Evolutionary conservation across 2,329 filamentous ascomycete species (phyloP), one percentile per base, ranked within the genome.

Genomic region (Aspergillus proliferans): DNA sequence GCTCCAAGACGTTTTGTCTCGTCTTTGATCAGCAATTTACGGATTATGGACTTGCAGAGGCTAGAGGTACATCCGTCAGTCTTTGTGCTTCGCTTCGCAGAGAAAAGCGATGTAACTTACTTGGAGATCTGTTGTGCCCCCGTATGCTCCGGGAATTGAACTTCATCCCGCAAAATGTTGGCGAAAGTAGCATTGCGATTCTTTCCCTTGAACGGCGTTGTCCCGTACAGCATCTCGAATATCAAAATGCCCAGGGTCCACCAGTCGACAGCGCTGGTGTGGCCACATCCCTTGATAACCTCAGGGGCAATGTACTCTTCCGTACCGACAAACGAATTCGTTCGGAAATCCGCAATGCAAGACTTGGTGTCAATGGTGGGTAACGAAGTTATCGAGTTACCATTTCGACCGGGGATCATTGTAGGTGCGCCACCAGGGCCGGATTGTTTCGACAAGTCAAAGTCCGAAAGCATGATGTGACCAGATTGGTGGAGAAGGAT

Each of bases 391-490:
- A 87, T 86, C 47, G 89, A 92, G 36, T 89, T 85, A 47, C 91
- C 91, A 59, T 88, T 91, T 68, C 88, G 90, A 58, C 88, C 88
- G 52, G 96, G 80, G 63, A 98, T 96, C 92, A 98, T 97, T 21
- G 91, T 96, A 44, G 93, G 93, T 65, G 92, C 92, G 73, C 93
- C 93, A 64, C 91, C 93, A 14, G 88, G 85, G 58, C 94, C 93
- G 6, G 93, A 98, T 72, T 98, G 93, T 72, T 98, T 98, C 8
- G 91, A 96, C 53, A 98, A 74, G 71, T 98, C 93, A 71, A 98
- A 98, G 74, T 98, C 93, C 52, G 93, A 97, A 68, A 98, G 81
- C 93, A 98, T 98, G 61, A 98, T 98, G 71, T 98, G 93, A 14
- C 93, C 93, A n/a, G 93, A 97, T 70, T 98, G 93, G 69, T 98